Evolutionary conservation across 257 asterid species (phyloP), one percentile per base, ranked within the genome.

Genomic region (Fraxinus americana): DNA sequence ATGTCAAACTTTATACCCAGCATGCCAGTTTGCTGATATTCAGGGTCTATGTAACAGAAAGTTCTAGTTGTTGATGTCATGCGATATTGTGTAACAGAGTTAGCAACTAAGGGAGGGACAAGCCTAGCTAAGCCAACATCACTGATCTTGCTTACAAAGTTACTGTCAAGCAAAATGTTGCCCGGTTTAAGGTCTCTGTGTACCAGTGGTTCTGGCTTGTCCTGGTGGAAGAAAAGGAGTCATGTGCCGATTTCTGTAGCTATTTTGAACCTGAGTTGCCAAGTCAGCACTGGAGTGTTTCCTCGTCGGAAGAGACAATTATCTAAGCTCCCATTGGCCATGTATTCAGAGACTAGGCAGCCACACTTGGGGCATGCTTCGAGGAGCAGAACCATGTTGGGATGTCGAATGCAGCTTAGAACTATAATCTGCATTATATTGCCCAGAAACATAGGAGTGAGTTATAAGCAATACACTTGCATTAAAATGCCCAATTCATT

Each of bases 361-460:
- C 99, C 99, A 7, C 89, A 90, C 72, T 92, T 96, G 7, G 97
- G 98, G 83, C 99, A 94, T 35, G 99, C 99, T 75, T 97, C 99
- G 2, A 94, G 94, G 73, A 92, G 97, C 73, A 94, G 97, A 63
- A 94, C 98, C 99, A 92, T 92, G 91, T 94, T 94, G 1, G 98
- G 99, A 82, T 94, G 99, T 35, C 99, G 83, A 65, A 94, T 94
- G 82, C 93, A 89, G 80, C 98, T 89, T 70, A 95, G 87, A 79
- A 95, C 99, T 85, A 91, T 97, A 79, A 95, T 92, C 97, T 93
- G 86, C 74, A 80, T 79, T 79, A 71, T 11, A 71, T 21, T 70
- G 48, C 72, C 70, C 48, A 73, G 43, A 76, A 7, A 70, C 9
- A 63, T 65, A 7, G 13, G 70, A 17, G 74, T n/a, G 34, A 63